phyloP scores from a whole-genome alignment of 2,329 filamentous ascomycete species.

The Grosmannia penicillata region DNA sequence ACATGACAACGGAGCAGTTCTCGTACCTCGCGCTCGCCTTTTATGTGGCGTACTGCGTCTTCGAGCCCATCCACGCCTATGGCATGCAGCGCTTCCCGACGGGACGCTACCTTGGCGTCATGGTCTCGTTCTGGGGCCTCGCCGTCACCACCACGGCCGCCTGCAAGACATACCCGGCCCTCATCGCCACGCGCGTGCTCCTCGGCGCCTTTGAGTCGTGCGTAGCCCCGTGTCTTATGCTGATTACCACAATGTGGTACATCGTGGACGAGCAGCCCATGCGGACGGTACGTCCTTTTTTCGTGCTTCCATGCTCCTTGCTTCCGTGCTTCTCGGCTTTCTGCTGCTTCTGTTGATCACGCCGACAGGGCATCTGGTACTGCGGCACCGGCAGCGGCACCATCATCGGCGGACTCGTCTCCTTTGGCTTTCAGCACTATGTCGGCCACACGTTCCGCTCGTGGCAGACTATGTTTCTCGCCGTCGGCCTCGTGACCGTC shows the following conservation, averaged over 20 bases:
- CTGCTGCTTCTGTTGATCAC: too few species aligned
- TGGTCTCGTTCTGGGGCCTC: conserved; percentile 44
- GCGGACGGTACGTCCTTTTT: conserved; percentile 41
- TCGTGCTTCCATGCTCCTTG: too few species aligned
- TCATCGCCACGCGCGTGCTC: conserved; percentile 41
- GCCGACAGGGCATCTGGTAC: conserved; percentile 27
- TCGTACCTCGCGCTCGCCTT: conserved; percentile 14
- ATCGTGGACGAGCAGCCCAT: conserved; percentile 29
- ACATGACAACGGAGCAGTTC: conserved; percentile 15
- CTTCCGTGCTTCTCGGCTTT: too few species aligned
- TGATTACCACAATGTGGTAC: conserved; percentile 46
- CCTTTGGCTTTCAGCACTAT: conserved; percentile 19
- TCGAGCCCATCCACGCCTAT: conserved; percentile 3
- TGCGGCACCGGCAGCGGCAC: conserved; percentile 20
- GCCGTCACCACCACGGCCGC: conserved; percentile 38
- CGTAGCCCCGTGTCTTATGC: conserved; percentile 42
- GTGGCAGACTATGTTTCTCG: conserved; percentile 25
- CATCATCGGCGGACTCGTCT: conserved; percentile 21
- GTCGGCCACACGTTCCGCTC: conserved; percentile 6
- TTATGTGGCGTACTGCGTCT: conserved; percentile 17
- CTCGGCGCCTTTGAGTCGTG: conserved; percentile 47
- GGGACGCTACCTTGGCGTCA: conserved; percentile 44
- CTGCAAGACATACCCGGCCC: conserved; percentile 32
- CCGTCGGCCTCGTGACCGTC: conserved; percentile 16
- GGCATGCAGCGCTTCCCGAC: conserved; percentile 22